These are phyloP conservation scores for Inga leiocalycina DNA, from an alignment of 306 rosid genomes.

Conservation along the genomic window DNA sequence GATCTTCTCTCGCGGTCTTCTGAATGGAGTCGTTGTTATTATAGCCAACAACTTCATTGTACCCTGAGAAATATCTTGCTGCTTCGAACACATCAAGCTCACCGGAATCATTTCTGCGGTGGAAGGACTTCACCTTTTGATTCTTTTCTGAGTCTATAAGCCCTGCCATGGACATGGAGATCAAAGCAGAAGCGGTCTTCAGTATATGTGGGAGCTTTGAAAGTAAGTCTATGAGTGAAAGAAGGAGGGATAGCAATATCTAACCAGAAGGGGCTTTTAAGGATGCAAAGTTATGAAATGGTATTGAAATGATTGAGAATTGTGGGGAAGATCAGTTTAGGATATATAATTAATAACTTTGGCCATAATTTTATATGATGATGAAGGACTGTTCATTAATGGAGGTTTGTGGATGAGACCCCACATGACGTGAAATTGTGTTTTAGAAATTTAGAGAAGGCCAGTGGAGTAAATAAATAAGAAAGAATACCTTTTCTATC, in stretches of 20 bases:
- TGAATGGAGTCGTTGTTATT: slow-evolving; percentile 34
- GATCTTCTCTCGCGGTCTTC: slow-evolving; percentile 60
- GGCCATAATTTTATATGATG: slow-evolving; percentile 54
- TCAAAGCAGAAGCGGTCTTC: slow-evolving; percentile 11
- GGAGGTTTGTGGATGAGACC: slow-evolving; percentile 59
- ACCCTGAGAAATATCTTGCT: slow-evolving; percentile 86
- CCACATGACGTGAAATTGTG: slow-evolving; percentile 56
- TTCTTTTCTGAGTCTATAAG: slow-evolving; percentile 56
- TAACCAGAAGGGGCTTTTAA: slow-evolving; percentile 40
- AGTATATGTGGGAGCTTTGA: slow-evolving; percentile 24
- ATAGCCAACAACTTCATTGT: slow-evolving; percentile 57
- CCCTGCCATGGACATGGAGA: slow-evolving; percentile 71
- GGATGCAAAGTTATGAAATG: slow-evolving; percentile 57
- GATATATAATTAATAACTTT: slow-evolving; percentile 45
- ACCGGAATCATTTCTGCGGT: slow-evolving; percentile 67
- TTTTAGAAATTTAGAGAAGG: slow-evolving; percentile 33
- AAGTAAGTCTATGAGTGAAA: slow-evolving; percentile 29
- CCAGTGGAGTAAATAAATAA: slow-evolving; percentile 42
- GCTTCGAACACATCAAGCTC: slow-evolving; percentile 96
- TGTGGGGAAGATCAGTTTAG: slow-evolving; percentile 59
- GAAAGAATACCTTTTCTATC: slow-evolving; percentile 41
- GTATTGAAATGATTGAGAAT: slow-evolving; percentile 67
- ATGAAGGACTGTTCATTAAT: slow-evolving; percentile 31
- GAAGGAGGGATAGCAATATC: slow-evolving; percentile 20
- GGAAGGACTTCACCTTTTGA: slow-evolving; percentile 65